Evolutionary conservation across 2,329 filamentous ascomycete species (phyloP), one percentile per base, ranked within the genome.

Genomic region (Dactylellina parvicollis): DNA sequence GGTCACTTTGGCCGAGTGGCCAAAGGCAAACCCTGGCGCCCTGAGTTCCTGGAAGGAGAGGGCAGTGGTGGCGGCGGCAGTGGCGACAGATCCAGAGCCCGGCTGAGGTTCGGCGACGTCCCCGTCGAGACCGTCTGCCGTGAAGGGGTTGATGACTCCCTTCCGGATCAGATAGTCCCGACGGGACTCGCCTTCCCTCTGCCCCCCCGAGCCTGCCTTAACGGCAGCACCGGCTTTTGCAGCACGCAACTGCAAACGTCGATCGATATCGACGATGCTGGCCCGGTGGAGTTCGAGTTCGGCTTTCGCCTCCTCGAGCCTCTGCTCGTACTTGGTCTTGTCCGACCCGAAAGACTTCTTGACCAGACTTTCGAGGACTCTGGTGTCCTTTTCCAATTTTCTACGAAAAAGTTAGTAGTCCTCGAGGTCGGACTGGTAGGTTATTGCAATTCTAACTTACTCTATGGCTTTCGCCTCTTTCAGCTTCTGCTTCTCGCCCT

Each of bases 81-180:
- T 92, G 79, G 96, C 91, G 12, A 93, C 83, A 69, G 96, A 86
- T 1, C 89, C 90, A 78, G 93, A 38, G 36, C 54, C 89, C 9
- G 90, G 89, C 14, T 96, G 83, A 71, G 89, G 89, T 46, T 89
- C 85, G 1, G 88, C 84, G 2, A 86, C 87, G 26, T 86, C 83
- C 2, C 84, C 84, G 1, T 88, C 82, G n/a, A 86, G 84, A 12
- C 87, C 85, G 24, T 88, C 88, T 77, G 96, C 86, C 5, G 92
- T 91, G 78, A 99, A 99, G 0, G 95, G 95, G 0, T 95, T 99
- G 76, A 99, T 98, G 82, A 98, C 98, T 74, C 95, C 95, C 0
- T 94, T 99, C 26, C 95, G 88, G 52, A 99, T 95, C 49, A 99
- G 86, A 79, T 91, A 99, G 49, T 96, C 93, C 55, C 93, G 87